A percentile compares a stretch with the other conserved stretches of the same genome.
phyloP scores from a whole-genome alignment of 108 stramenopile genomes.

The Nitzschia sp. region DNA sequence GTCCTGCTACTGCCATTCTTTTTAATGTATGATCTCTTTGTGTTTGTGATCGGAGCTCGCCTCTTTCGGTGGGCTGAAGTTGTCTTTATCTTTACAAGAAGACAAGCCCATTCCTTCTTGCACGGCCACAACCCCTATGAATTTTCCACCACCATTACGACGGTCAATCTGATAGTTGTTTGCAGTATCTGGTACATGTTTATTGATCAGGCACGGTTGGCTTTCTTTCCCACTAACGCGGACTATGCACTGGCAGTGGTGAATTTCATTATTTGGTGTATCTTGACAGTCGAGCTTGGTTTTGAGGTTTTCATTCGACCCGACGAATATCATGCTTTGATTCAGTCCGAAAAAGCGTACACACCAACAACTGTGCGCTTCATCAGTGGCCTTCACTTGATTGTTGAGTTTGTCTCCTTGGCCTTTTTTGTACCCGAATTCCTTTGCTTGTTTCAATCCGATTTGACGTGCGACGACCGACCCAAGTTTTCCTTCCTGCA shows the following conservation, averaged over 20 bases:
- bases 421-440: conserved; percentile 76
- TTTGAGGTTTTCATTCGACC: conserved; percentile 82
- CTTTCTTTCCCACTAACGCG: conserved; percentile 47
- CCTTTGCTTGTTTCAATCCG: conserved; percentile 48
- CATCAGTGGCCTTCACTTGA: conserved; percentile 71
- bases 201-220: conserved; percentile 66
- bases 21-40: conserved; percentile 30
- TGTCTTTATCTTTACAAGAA: not conserved
- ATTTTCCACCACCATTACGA: conserved; percentile 51
- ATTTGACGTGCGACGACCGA: conserved; percentile 22
- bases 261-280: conserved; percentile 70
- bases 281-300: conserved; percentile 68
- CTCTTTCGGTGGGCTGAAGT: conserved; percentile 11
- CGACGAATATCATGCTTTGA: conserved; percentile 49
- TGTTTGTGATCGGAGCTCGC: conserved; percentile 14
- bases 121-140: conserved; percentile 47
- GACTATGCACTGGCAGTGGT: conserved; percentile 61
- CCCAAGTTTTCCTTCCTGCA: conserved; percentile 38
- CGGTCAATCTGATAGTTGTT: conserved; percentile 75
- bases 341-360: conserved; percentile 75
- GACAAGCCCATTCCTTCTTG: conserved; percentile 40
- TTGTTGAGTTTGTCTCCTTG: conserved; percentile 68
- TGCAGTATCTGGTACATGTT: conserved; percentile 77
- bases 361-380: conserved; percentile 65
- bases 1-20: conserved; percentile 28